Base-by-base conservation (phyloP, 2,329 filamentous ascomycete species). In the Venturia effusa region DNA sequence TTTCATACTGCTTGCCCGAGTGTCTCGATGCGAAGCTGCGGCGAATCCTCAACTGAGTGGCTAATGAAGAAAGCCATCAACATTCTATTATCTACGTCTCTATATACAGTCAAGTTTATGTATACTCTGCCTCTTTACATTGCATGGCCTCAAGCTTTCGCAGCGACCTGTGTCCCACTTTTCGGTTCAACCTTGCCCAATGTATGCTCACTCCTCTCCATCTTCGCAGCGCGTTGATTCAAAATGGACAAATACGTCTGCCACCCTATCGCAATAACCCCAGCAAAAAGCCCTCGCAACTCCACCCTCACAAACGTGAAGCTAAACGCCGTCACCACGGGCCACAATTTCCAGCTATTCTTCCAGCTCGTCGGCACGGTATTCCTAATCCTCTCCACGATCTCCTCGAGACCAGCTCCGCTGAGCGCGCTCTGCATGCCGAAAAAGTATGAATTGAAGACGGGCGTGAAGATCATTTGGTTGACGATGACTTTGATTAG, bases 271-370 rank as follows among this genome's bases (percentile, higher is more conserved):
- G 90, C 90, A 67, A 96, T 83, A 7, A 88, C 77, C 57, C 75
- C 90, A 0, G 88, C 85, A 69, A 96, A 94, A 19, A 96, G 82
- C 69, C 86, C 89, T 61, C 92, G 81, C 74, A 90, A 93, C 71
- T 93, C 86, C 59, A 91, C 79, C 32, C 87, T 84, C 4, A 97
- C 79, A 70, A 90, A 94, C n/a, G 88, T 85, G 71, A 97, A 95
- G 74, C 83, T 92, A 72, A 97, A 87, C 0, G 91, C 91, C 17
- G 88, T 95, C 19, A 96, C 88, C 0, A 85, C 85, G 0, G 92
- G 93, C 92, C 92, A 97, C 30, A 97, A 75, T 77, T 95, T 96
- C 73, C 87, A 86, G 66, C 87, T 89, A 73, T 94, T 96, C 71
- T 85, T 74, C 71, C 90, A 84, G 71, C 87, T 92, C 30, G 82